phyloP scores from a whole-genome alignment of 805 yeast genomes.

The Priceomyces carsonii region DNA sequence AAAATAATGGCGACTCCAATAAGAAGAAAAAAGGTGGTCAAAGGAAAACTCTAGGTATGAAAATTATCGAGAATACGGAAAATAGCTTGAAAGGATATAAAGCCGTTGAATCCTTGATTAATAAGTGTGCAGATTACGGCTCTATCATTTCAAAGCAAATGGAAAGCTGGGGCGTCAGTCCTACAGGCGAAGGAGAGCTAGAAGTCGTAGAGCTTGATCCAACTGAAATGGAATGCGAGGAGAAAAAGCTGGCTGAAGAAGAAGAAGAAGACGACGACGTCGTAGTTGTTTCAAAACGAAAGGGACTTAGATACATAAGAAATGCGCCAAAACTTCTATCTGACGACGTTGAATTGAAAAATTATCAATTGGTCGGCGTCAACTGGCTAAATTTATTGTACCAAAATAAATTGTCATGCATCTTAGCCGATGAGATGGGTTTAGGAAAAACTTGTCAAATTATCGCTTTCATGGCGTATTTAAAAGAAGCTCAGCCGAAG shows the following conservation, averaged over 20 bases:
- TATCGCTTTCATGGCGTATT: conserved; percentile 83
- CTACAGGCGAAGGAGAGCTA: conserved; percentile 68
- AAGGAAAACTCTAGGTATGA: conserved; percentile 64
- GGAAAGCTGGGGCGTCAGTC: conserved; percentile 83
- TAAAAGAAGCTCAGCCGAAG: conserved; percentile 59
- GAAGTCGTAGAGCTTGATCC: conserved; percentile 56
- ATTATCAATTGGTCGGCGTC: conserved; percentile 94
- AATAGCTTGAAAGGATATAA: conserved; percentile 81
- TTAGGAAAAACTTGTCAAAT: conserved; percentile 97
- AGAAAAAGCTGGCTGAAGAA: conserved; percentile 15
- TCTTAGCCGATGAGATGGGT: conserved; percentile 98
- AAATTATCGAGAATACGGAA: conserved; percentile 68
- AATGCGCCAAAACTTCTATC: conserved; percentile 72
- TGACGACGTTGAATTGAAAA: conserved; percentile 66
- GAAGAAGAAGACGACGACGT: conserved; percentile 33
- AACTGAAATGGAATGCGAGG: conserved; percentile 26
- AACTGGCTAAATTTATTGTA: conserved; percentile 89
- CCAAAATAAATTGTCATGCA: conserved; percentile 79
- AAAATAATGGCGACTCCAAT: conserved; percentile 12
- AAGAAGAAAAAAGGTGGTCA: conserved; percentile 44
- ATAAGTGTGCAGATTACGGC: conserved; percentile 80
- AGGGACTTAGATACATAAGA: conserved; percentile 49
- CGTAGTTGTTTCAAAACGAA: conserved; percentile 20
- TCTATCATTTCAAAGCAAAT: conserved; percentile 68
- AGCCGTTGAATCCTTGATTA: conserved; percentile 91